These are phyloP conservation scores for Pythium apleroticum DNA, from an alignment of 352 stramenopile species.

Conservation along the genomic window DNA sequence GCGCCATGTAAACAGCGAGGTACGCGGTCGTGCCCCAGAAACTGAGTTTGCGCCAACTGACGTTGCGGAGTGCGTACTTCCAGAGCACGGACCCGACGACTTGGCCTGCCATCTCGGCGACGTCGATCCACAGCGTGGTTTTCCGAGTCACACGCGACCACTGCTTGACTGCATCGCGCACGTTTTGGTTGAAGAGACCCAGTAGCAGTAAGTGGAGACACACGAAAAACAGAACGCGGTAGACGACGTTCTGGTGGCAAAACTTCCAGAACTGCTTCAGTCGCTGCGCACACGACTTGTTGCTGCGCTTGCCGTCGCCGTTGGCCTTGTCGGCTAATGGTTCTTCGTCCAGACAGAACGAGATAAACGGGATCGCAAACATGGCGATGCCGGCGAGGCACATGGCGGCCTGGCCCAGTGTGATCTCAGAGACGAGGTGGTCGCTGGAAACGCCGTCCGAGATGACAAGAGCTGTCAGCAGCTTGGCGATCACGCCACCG, in stretches of 20 bases:
- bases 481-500: constrained; percentile 14
- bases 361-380: constrained; percentile 18
- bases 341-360: constrained; percentile 21
- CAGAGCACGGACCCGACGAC: constrained; percentile 16
- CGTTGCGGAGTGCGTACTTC: constrained; percentile 18
- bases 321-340: constrained; percentile 11
- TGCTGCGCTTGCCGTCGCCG: no score
- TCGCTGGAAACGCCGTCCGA: constrained; percentile 11
- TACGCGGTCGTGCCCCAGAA: constrained; percentile 15
- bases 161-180: constrained; percentile 14
- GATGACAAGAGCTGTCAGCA: constrained; percentile 7
- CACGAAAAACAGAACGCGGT: constrained; percentile 26
- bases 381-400: constrained; percentile 14
- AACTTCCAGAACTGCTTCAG: constrained; percentile 23
- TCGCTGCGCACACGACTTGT: constrained; percentile 7
- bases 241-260: constrained; percentile 28
- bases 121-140: constrained; percentile 6
- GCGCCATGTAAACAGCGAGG: constrained; percentile 3
- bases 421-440: constrained; percentile 14
- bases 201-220: constrained; percentile 22
- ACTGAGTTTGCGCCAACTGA: constrained; percentile 13
- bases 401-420: constrained; percentile 13
- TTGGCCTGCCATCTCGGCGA: background rate
- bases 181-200: constrained; percentile 27
- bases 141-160: constrained; percentile 22